Conservation (phyloP, 805 yeast species). For the Starmerella apis region DNA sequence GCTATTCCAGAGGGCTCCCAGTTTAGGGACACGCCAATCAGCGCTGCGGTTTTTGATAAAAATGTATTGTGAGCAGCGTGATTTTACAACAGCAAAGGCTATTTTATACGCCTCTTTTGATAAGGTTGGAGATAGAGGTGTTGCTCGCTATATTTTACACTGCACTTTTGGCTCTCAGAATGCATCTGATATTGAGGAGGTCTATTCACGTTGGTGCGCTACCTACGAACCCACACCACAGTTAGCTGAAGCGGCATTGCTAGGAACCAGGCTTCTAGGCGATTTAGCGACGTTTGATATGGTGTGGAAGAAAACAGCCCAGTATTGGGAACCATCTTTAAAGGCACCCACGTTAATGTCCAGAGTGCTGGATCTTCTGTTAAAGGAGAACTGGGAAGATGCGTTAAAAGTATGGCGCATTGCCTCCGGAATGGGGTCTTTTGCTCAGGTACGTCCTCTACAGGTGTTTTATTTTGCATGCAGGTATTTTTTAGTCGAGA, state of each 20-base stretch:
- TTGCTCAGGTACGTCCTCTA: background rate
- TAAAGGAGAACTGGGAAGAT: constrained; percentile 10
- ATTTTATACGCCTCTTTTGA: constrained; percentile 13
- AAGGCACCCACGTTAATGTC: constrained; percentile 11
- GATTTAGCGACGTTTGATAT: constrained; percentile 12
- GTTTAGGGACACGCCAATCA: constrained; percentile 11
- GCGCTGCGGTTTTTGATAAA: constrained; percentile 19
- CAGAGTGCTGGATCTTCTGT: constrained; percentile 6
- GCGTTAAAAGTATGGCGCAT: constrained; percentile 14
- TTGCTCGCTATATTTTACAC: constrained; percentile 15
- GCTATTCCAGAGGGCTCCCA: constrained; percentile 12
- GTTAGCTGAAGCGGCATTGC: constrained; percentile 16
- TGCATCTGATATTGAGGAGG: constrained; percentile 15
- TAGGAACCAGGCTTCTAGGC: constrained; percentile 18
- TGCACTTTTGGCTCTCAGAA: constrained; percentile 17
- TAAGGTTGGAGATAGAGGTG: constrained; percentile 12
- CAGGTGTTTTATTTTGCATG: constrained; percentile 8
- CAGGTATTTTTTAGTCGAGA: constrained; percentile 15
- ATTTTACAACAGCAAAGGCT: constrained; percentile 23
- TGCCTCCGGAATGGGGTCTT: constrained; percentile 6
- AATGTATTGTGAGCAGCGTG: constrained; percentile 18
- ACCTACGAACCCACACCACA: background rate
- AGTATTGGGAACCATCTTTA: constrained; percentile 11
- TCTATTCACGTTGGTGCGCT: constrained; percentile 6
- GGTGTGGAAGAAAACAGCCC: constrained; percentile 8